These are phyloP conservation scores for Aspergillus pseudoglaucus DNA, from an alignment of 2,329 filamentous ascomycete genomes.

Conservation along the genomic window DNA sequence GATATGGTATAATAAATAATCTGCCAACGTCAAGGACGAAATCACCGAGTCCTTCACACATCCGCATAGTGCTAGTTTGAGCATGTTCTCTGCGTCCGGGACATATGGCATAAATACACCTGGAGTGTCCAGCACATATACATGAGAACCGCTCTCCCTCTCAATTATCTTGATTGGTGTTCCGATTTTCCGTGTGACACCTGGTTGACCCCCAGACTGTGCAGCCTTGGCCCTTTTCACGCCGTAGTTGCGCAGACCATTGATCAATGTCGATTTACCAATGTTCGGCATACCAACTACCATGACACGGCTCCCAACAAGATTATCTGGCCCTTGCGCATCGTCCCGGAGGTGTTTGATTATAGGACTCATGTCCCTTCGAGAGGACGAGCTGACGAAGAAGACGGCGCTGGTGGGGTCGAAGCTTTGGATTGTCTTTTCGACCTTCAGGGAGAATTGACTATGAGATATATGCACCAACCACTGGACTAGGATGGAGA, in stretches of 20 bases:
- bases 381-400: conserved; percentile 28
- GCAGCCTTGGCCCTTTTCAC: conserved; percentile 64
- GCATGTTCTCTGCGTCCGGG: conserved; percentile 75
- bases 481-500: not conserved
- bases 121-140: conserved; percentile 86
- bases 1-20: conserved; percentile 82
- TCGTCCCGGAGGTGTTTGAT: conserved; percentile 27
- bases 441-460: conserved; percentile 16
- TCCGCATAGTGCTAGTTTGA: conserved; percentile 87
- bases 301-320: conserved; percentile 79
- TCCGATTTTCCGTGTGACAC: conserved; percentile 78
- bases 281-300: conserved; percentile 98
- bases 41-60: conserved; percentile 87
- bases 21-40: conserved; percentile 67
- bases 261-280: conserved; percentile 91
- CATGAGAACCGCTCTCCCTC: conserved; percentile 49
- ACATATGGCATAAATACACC: conserved; percentile 95
- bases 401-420: conserved; percentile 29
- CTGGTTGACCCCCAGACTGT: conserved; percentile 76
- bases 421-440: conserved; percentile 28
- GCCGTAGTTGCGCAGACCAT: conserved; percentile 67
- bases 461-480: conserved; percentile 3
- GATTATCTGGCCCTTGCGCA: conserved; percentile 31
- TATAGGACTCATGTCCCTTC: conserved; percentile 25
- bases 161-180: conserved; percentile 75